Base-by-base conservation (phyloP, 2,329 filamentous ascomycete genomes). In the Neopestalotiopsis rosae region DNA sequence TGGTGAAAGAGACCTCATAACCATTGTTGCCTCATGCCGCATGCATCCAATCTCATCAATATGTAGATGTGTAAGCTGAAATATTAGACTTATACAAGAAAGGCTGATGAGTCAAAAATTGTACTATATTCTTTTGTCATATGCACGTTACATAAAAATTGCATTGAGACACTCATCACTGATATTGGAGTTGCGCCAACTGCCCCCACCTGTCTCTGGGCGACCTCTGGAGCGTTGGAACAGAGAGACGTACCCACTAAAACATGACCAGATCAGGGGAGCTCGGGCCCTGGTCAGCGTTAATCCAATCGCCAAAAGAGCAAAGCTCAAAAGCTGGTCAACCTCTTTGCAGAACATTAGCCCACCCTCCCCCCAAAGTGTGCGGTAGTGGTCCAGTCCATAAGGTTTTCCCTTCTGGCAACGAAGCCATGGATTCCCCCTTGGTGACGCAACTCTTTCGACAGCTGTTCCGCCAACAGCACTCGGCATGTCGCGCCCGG, bases 391-490 rank as follows among this genome's bases (percentile, higher is more conserved):
- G 61, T 28, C 24, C 24, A 28, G 24, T 28, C 24, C 38, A 38
- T 30, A 28, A 28, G 24, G 61, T 38, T 49, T 13, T 64, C 40
- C 32, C 12, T 10, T 45, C 13, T 24, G 17, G 20, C 12, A 28
- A 28, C 71, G 64, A 49, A 65, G 73, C 73, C 73, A 97, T 97
- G 94, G 94, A 97, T 83, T 95, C 93, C 20, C 91, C 92, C 69
- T 84, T 93, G 71, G 87, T 94, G 73, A 89, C 89, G 63, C 92
- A 91, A 78, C 87, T 97, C 78, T 95, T 98, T 77, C 90, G 92
- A 76, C 93, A 94, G 84, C 89, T 98, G 57, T 97, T 97, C 76
- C 89, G 90, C 59, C 93, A 95, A 76, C 88, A 89, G 62, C 93
- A 95, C 76, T 88, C 89, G 62, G 86, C 89, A 64, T 92, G 91